These are phyloP conservation scores for Begonia peltatifolia DNA, from an alignment of 306 rosid species.

Conservation along the genomic window DNA sequence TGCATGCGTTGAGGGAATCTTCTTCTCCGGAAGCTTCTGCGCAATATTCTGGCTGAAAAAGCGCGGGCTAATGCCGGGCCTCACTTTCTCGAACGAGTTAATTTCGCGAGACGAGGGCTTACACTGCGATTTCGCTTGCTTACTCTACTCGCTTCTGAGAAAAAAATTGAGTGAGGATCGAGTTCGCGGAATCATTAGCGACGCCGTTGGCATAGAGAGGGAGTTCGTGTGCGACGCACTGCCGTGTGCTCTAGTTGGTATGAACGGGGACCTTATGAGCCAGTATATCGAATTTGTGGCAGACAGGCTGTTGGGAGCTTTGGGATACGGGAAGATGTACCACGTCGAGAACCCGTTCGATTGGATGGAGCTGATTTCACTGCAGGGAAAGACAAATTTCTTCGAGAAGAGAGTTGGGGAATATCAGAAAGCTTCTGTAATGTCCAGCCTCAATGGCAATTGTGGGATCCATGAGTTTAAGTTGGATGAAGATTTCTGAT, in stretches of 20 bases:
- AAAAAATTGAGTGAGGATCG: constrained; percentile 44
- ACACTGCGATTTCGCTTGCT: constrained; percentile 74
- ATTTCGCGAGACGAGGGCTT: constrained; percentile 78
- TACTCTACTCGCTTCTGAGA: constrained; percentile 36
- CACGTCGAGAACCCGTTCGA: constrained; percentile 57
- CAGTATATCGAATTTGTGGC: constrained; percentile 72
- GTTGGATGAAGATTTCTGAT: constrained; percentile 48
- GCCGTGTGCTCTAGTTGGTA: constrained; percentile 66
- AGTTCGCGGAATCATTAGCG: constrained; percentile 30
- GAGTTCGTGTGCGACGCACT: constrained; percentile 72
- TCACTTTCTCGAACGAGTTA: constrained; percentile 68
- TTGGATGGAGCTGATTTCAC: constrained; percentile 83
- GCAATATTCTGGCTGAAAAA: constrained; percentile 75
- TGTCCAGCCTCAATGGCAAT: constrained; percentile 41
- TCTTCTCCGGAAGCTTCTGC: constrained; percentile 76
- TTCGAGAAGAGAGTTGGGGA: constrained; percentile 82
- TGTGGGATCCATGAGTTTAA: constrained; percentile 41
- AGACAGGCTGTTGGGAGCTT: constrained; percentile 39
- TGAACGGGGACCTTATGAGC: constrained; percentile 66
- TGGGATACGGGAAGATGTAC: constrained; percentile 44
- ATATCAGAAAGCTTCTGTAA: constrained; percentile 63
- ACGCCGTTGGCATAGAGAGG: constrained; percentile 61
- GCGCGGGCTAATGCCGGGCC: constrained; percentile 70
- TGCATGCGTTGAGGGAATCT: constrained; percentile 78
- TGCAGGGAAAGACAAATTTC: constrained; percentile 79